Conservation (phyloP, 2,329 filamentous ascomycete genomes). For the Paecilomyces dactylethromorphus region DNA sequence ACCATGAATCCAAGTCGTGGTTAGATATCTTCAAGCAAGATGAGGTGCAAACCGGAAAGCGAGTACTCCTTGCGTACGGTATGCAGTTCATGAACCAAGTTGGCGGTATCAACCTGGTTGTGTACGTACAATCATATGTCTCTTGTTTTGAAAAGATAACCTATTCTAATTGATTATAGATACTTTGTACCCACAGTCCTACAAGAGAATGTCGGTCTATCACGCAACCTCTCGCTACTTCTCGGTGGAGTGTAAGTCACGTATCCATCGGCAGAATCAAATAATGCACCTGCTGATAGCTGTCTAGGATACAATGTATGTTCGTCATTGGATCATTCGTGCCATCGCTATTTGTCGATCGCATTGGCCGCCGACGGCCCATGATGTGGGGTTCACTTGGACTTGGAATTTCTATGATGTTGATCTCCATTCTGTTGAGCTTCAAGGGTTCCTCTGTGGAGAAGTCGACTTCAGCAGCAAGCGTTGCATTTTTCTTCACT, state of each 20-base stretch:
- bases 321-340: slow-evolving; percentile 37
- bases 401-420: slow-evolving; percentile 35
- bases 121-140: slow-evolving; percentile 22
- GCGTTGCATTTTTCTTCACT: slow-evolving; percentile 46
- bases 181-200: slow-evolving; percentile 27
- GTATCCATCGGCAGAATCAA: not conserved
- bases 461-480: slow-evolving; percentile 38
- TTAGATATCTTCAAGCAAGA: slow-evolving; percentile 38
- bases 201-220: slow-evolving; percentile 41
- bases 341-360: slow-evolving; percentile 42
- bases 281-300: not conserved
- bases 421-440: slow-evolving; percentile 35
- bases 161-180: not conserved
- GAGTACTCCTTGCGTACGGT: slow-evolving; percentile 43
- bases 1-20: slow-evolving; percentile 24
- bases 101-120: slow-evolving; percentile 42
- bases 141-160: not conserved
- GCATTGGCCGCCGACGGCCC: slow-evolving; percentile 30
- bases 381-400: slow-evolving; percentile 32
- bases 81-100: slow-evolving; percentile 47
- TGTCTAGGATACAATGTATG: slow-evolving; percentile 25
- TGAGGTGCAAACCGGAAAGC: slow-evolving; percentile 35
- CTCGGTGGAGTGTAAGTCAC: slow-evolving; percentile 35
- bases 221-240: slow-evolving; percentile 38
- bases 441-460: slow-evolving; percentile 33